Evolutionary conservation across 2,329 filamentous ascomycete genomes (phyloP).

Genomic region (Dactylellina sp.): DNA sequence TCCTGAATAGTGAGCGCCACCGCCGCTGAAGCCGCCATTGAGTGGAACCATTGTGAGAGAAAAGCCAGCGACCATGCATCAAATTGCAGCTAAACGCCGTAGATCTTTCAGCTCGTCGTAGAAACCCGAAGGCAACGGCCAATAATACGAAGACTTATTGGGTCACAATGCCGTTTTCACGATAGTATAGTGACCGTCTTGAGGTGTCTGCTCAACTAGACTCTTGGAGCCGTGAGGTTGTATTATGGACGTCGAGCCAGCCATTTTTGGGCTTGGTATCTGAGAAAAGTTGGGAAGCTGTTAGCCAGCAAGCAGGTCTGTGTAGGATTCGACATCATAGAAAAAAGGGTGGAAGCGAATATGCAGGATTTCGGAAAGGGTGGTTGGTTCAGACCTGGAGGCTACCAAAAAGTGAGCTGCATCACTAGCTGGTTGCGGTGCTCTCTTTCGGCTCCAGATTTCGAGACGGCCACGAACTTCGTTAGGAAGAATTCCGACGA

Average conservation of each 20-base stretch:
- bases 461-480: too few species aligned
- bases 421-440: not conserved
- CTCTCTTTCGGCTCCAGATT: too few species aligned
- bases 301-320: too few species aligned
- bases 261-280: too few species aligned
- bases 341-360: not conserved
- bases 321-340: too few species aligned
- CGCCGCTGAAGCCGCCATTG: conserved; percentile 20
- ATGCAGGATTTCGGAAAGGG: not conserved
- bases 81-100: conserved; percentile 1
- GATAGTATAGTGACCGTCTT: too few species aligned
- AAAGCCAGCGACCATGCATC: conserved; percentile 11
- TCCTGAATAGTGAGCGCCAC: conserved; percentile 27
- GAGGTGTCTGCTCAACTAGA: too few species aligned
- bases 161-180: not conserved
- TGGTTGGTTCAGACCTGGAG: not conserved
- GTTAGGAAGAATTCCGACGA: too few species aligned
- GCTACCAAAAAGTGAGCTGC: not conserved
- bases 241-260: too few species aligned
- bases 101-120: conserved; percentile 10
- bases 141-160: not conserved
- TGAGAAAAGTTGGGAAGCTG: too few species aligned
- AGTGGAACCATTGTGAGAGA: conserved; percentile 13
- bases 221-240: too few species aligned
- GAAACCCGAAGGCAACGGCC: not conserved